Base-by-base conservation (phyloP, 768 basidiomycete genomes). In the Collybia sordida region DNA sequence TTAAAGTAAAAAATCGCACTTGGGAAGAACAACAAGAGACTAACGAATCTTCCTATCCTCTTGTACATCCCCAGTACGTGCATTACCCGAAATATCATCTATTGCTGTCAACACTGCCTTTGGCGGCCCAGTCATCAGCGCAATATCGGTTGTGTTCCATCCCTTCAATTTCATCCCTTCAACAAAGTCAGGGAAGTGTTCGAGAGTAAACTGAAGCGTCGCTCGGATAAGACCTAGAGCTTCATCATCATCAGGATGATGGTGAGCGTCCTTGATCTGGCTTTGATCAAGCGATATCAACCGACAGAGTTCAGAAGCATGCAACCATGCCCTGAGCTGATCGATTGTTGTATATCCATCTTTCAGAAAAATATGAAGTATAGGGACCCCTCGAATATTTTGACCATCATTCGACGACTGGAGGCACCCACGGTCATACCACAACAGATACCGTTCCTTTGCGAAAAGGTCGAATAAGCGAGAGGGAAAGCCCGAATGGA, bases 261-360 rank as follows among this genome's bases (percentile, higher is more conserved):
- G 39, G 27, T 27, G 36, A 14, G 12, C 25, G 4, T 38, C 24
- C 12, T 42, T 34, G 4, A 18, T 21, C 14, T 48, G 44, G 12
- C 46, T 41, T 17, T 50, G 54, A 22, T 46, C 41, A 2, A 45
- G 38, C 38, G 53, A 41, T 22, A 59, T 27, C 42, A 59, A 52
- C 14, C 58, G 59, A 44, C 69, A 71, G 15, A 71, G 56, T 47
- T 78, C 74, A 2, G 60, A 62, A 0, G 74, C 77, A 44, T 74
- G 71, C 7, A 70, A 53, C 84, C 85, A 87, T 2, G 79, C 83
- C 49, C 76, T 77, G 34, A 84, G 69, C 51, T 81, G 78, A 59
- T 85, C 82, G 12, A 59, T 52, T 3, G 70, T 48, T 19, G 61
- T 59, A 47, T 82, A 76, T 5, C 75, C 75, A 23, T 79, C 75